These are phyloP conservation scores for Aureobasidium sp. DNA, from an alignment of 2,329 filamentous ascomycete genomes.

Conservation along the genomic window DNA sequence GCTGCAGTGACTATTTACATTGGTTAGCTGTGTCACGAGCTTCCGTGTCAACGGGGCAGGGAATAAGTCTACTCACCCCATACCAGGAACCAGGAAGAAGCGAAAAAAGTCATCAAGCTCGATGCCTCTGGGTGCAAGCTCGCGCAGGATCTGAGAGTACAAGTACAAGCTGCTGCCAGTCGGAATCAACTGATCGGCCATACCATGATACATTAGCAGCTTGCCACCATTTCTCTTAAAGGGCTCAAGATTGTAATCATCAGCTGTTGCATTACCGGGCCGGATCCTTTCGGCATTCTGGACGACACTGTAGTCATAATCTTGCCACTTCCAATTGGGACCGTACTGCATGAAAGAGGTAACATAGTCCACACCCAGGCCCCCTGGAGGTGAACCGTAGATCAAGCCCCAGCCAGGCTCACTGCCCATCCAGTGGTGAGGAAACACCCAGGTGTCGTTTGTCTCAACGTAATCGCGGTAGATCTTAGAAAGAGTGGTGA, in stretches of 20 bases:
- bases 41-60: neutral
- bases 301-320: slow-evolving; percentile 35
- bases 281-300: slow-evolving; percentile 34
- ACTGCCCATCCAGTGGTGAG: slow-evolving; percentile 33
- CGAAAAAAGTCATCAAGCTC: slow-evolving; percentile 36
- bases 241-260: slow-evolving; percentile 40
- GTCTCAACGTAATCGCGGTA: slow-evolving; percentile 37
- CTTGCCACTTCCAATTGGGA: slow-evolving; percentile 32
- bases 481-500: slow-evolving; percentile 37
- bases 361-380: slow-evolving; percentile 33
- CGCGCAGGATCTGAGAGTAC: slow-evolving; percentile 40
- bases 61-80: slow-evolving; percentile 24
- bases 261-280: slow-evolving; percentile 45
- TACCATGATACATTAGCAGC: slow-evolving; percentile 38
- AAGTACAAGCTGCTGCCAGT: slow-evolving; percentile 47
- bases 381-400: slow-evolving; percentile 33
- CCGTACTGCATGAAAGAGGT: slow-evolving; percentile 38
- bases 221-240: slow-evolving; percentile 41
- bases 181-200: slow-evolving; percentile 43
- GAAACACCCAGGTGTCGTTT: slow-evolving; percentile 38
- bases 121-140: slow-evolving; percentile 30
- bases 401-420: slow-evolving; percentile 33
- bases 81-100: slow-evolving; percentile 40
- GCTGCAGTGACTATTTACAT: slow-evolving; percentile 29
- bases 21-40: too few species aligned